These are phyloP conservation scores for Adansonia gregorii DNA, from an alignment of 441 rosid species.

Conservation along the genomic window DNA sequence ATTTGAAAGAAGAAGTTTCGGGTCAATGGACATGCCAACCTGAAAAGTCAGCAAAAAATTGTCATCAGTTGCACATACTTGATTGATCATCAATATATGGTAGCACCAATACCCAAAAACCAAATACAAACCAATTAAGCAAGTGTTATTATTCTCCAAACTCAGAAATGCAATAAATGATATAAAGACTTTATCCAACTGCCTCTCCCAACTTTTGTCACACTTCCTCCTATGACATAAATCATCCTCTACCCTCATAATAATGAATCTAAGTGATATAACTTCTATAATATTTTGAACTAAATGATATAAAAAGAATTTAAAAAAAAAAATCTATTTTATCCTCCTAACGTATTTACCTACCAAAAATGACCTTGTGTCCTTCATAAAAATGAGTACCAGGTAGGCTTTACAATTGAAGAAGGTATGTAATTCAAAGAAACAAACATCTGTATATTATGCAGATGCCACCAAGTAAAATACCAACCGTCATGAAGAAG, in stretches of 20 bases:
- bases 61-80: conserved; percentile 34
- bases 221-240: background rate
- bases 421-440: background rate
- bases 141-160: conserved; percentile 11
- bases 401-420: background rate
- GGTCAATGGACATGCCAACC: conserved; percentile 99
- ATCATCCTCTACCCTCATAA: background rate
- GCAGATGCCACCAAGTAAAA: conserved; percentile 17
- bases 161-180: background rate
- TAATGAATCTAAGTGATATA: background rate
- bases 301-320: background rate
- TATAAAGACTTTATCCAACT: background rate
- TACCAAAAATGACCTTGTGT: background rate
- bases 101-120: conserved; percentile 24
- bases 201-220: background rate
- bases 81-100: conserved; percentile 23
- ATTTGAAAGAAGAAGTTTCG: conserved; percentile 87
- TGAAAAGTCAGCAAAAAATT: conserved; percentile 47
- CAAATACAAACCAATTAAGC: conserved; percentile 12
- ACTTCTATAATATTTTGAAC: background rate
- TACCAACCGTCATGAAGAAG: conserved; percentile 95
- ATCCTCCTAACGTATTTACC: background rate
- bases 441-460: background rate
- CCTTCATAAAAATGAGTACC: background rate
- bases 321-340: background rate